A percentile compares a stretch with the other conserved stretches of the same genome.
Conservation (phyloP, 208 protist genomes). For the Crithidia mellificae region DNA sequence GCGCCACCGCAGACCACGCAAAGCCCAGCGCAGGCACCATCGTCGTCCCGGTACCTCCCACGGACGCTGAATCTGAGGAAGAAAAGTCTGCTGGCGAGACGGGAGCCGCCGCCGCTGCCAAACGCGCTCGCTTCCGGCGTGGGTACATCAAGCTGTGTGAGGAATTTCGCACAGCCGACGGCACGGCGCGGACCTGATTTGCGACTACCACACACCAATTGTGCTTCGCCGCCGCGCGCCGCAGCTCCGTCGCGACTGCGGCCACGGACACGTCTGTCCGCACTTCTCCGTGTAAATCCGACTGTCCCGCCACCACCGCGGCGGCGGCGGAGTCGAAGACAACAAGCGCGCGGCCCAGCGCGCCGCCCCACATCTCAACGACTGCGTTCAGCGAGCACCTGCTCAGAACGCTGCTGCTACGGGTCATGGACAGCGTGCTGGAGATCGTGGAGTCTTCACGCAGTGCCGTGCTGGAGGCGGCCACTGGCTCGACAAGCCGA, state of each 20-base stretch:
- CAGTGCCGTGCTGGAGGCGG: too few species aligned
- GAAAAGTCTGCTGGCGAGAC: neutral
- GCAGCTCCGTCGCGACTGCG: constrained; percentile 35
- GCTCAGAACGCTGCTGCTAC: too few species aligned
- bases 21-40: constrained; percentile 58
- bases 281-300: constrained; percentile 4
- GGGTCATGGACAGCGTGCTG: too few species aligned
- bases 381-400: constrained; percentile 25
- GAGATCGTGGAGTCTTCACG: too few species aligned
- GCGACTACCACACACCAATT: constrained; percentile 54
- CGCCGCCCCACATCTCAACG: constrained; percentile 29
- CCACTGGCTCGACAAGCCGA: constrained; percentile 33
- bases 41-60: neutral
- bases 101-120: neutral
- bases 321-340: constrained; percentile 75
- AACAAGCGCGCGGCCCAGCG: constrained; percentile 39
- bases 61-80: neutral
- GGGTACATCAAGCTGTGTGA: neutral
- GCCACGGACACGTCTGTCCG: constrained; percentile 22
- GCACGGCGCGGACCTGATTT: constrained; percentile 60
- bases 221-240: constrained; percentile 37
- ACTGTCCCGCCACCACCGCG: constrained; percentile 26
- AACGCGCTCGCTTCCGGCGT: constrained; percentile 21
- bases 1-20: constrained; percentile 46
- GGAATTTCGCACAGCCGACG: constrained; percentile 1